Evolutionary conservation across 192 early-diverging fungal genomes (phyloP).

Genomic region (Chytriomyces confervae): DNA sequence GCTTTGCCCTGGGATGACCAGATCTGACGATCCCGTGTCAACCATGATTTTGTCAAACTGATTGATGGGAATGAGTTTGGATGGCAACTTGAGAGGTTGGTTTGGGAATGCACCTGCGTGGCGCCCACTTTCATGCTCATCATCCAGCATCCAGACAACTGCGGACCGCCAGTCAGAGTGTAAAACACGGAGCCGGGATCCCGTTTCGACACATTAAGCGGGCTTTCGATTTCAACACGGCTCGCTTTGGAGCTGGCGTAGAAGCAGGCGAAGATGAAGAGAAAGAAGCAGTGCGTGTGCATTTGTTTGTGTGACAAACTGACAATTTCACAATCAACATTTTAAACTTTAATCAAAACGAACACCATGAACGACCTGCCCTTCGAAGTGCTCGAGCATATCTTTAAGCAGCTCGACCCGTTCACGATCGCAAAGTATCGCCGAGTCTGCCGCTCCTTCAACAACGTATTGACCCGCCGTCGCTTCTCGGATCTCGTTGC

Average conservation of each 20-base stretch:
- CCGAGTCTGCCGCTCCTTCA: no score
- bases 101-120: neutral
- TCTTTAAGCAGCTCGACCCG: no score
- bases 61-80: neutral
- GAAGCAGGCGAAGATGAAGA: no score
- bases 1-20: conserved; percentile 10
- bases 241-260: neutral
- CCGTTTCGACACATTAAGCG: neutral
- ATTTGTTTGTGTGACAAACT: no score
- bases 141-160: conserved; percentile 12
- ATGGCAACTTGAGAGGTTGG: neutral
- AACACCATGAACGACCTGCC: no score
- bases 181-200: neutral
- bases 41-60: conserved; percentile 22
- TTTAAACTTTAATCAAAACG: no score
- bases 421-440: no score
- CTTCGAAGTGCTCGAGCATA: no score
- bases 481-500: no score
- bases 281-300: no score
- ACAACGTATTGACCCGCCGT: no score
- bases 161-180: conserved; percentile 8
- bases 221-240: neutral
- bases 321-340: no score
- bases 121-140: conserved; percentile 10
- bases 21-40: conserved; percentile 21